Base-by-base conservation (phyloP, 768 basidiomycete genomes). In the Russula abietina region DNA sequence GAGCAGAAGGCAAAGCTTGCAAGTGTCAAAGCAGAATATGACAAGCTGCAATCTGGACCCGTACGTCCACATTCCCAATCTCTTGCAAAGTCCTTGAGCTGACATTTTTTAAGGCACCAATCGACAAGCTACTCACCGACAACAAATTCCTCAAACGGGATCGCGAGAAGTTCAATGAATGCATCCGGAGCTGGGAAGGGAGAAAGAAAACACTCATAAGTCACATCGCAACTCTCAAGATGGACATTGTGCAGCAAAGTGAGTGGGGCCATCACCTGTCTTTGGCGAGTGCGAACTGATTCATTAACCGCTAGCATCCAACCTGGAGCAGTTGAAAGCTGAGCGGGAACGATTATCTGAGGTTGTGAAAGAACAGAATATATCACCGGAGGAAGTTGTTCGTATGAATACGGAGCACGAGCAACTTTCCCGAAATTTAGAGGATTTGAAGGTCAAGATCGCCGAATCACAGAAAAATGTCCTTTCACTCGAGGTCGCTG, bases 351-450 rank as follows among this genome's bases (percentile, higher is more conserved):
- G 79, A 59, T 78, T 94, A 28, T 75, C 77, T 10, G 79, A 81
- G 0, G 81, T 87, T 2, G 91, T 98, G 32, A 87, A 86, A 69
- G 83, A 78, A 36, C 97, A 99, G 73, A 95, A 97, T 70, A 80
- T 99, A 49, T 84, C 90, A 1, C 89, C 90, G 0, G 92, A 95
- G 73, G 95, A 99, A 74, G 93, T 97, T 46, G 75, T 83, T 58
- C 86, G 86, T 41, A 95, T 99, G 91, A 94, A 88, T 69, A 85
- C 85, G 5, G 94, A 98, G 67, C 88, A 93, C 61, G 91, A 94
- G 68, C 83, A 79, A 30, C 79, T 96, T 39, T 77, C 83, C 4
- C 82, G 85, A 55, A 88, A 82, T 67, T 75, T 93, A 58, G 86
- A 88, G 65, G 89, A 91, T 64, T 82, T 94, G 59, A 87, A 84